phyloP scores from a whole-genome alignment of 2,329 filamentous ascomycete species.

The Alternaria gaisen region DNA sequence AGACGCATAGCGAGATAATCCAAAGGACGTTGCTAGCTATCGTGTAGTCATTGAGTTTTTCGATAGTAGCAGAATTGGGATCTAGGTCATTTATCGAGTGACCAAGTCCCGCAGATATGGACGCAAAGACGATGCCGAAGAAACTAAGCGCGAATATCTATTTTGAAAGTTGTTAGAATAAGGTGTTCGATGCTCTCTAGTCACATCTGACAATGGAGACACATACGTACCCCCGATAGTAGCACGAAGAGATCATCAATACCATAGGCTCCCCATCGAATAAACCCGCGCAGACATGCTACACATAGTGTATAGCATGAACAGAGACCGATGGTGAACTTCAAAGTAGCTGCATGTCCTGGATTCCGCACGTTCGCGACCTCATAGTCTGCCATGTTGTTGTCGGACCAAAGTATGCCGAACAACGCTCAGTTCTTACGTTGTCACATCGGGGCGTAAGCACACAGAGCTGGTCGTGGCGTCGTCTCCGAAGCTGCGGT shows the following conservation, averaged over 20 bases:
- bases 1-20: no score
- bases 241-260: constrained; percentile 18
- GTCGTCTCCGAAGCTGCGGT: background rate
- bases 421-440: background rate
- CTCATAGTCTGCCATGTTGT: background rate
- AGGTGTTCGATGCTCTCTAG: background rate
- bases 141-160: no score
- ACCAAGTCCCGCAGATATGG: no score
- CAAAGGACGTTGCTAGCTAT: no score
- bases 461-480: constrained; percentile 1
- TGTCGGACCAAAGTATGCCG: background rate
- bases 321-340: constrained; percentile 18
- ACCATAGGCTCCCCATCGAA: constrained; percentile 16
- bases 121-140: no score
- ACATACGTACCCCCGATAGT: constrained; percentile 11
- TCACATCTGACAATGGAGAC: background rate
- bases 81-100: no score
- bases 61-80: no score
- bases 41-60: no score
- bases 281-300: constrained; percentile 15
- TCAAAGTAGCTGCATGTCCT: constrained; percentile 16
- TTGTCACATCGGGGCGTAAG: background rate
- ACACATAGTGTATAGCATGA: constrained; percentile 24
- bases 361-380: background rate
- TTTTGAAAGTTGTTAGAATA: no score